Evolutionary conservation across 1,284 basidiomycete genomes (phyloP).

Genomic region (Puccinia triticina): DNA sequence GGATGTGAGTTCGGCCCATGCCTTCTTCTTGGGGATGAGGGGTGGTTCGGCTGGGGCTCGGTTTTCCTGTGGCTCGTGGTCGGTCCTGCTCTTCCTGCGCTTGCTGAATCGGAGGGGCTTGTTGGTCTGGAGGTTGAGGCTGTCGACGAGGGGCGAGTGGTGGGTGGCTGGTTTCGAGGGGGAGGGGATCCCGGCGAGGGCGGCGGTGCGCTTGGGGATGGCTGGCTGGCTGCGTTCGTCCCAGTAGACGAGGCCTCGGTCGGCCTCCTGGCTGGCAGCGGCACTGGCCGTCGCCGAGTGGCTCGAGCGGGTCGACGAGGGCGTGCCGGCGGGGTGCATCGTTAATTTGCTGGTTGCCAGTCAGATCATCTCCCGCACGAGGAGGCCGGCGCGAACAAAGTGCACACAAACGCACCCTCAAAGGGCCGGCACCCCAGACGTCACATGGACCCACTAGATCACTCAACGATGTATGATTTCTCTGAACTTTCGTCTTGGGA

Average conservation of each 20-base stretch:
- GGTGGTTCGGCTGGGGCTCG: neutral
- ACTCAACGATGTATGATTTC: no score
- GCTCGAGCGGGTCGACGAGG: neutral
- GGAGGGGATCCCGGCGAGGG: constrained; percentile 12
- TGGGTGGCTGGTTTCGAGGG: constrained; percentile 1
- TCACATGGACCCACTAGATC: no score
- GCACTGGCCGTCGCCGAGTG: neutral
- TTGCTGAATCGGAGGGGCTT: neutral
- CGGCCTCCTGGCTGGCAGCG: neutral
- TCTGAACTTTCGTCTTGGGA: no score
- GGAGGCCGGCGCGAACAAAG: no score
- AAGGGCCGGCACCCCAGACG: no score
- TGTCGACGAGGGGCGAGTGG: neutral
- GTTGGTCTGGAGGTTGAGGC: neutral
- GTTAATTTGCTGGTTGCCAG: no score
- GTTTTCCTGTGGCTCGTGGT: neutral
- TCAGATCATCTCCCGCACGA: no score
- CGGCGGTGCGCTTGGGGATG: neutral
- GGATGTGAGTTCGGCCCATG: neutral
- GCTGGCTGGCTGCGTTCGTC: neutral
- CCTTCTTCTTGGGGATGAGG: neutral
- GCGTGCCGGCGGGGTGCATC: neutral
- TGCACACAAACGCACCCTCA: no score
- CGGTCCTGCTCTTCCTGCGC: neutral
- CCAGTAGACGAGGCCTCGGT: neutral